These are phyloP conservation scores for Blastobotrys ciferrii DNA, from an alignment of 1,139 yeast species.

Conservation along the genomic window DNA sequence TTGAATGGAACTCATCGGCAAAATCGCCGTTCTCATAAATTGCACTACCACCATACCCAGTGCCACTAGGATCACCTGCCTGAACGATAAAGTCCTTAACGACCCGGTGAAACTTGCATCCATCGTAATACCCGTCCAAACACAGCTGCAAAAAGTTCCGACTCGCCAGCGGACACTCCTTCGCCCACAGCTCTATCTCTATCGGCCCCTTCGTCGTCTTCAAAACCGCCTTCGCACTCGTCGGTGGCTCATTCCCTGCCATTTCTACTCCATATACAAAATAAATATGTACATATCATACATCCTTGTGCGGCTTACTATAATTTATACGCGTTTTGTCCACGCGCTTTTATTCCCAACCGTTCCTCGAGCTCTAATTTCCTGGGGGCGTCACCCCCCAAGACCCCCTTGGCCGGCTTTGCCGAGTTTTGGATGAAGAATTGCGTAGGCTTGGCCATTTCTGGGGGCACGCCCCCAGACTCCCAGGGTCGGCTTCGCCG, in stretches of 20 bases:
- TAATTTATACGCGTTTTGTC: too few species aligned
- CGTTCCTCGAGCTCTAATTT: too few species aligned
- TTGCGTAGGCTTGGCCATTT: too few species aligned
- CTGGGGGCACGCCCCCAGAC: too few species aligned
- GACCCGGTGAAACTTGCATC: slow-evolving; percentile 44
- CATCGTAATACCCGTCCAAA: slow-evolving; percentile 44
- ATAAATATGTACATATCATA: too few species aligned
- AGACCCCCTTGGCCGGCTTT: too few species aligned
- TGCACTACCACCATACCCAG: slow-evolving; percentile 36
- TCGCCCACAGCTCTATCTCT: slow-evolving; percentile 67
- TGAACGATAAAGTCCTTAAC: slow-evolving; percentile 44
- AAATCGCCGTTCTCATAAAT: slow-evolving; percentile 33
- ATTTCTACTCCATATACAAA: too few species aligned
- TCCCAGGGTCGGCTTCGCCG: too few species aligned
- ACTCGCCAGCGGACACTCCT: slow-evolving; percentile 57
- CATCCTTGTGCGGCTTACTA: too few species aligned
- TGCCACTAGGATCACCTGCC: slow-evolving; percentile 39
- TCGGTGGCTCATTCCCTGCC: slow-evolving; percentile 48
- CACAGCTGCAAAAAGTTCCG: slow-evolving; percentile 52
- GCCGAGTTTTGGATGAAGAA: too few species aligned
- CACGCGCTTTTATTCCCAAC: too few species aligned
- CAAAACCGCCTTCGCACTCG: slow-evolving; percentile 59
- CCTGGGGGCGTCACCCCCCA: too few species aligned
- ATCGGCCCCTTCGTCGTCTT: slow-evolving; percentile 61
- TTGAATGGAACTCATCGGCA: slow-evolving; percentile 51